Evolutionary conservation across 306 rosid genomes (phyloP).

Genomic region (Potentilla sterilis): DNA sequence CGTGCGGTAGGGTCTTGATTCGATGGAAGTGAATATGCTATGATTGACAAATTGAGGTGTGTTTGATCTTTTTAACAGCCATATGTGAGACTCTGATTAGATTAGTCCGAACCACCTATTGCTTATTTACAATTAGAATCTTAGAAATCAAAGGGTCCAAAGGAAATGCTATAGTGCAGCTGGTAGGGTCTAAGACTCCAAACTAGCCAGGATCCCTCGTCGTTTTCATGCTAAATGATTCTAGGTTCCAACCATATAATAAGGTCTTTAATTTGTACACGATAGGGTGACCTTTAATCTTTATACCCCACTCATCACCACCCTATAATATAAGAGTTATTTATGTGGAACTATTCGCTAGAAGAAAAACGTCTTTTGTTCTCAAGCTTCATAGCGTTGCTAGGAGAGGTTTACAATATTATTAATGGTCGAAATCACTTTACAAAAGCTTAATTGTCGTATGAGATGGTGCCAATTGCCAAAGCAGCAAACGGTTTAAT

Average conservation of each 20-base stretch:
- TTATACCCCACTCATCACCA: conserved; percentile 33
- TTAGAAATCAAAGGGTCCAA: conserved; percentile 15
- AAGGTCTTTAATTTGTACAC: not conserved
- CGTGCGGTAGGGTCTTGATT: conserved; percentile 13
- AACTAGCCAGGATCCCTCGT: conserved; percentile 6
- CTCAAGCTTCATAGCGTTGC: conserved; percentile 9
- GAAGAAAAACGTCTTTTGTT: conserved; percentile 1
- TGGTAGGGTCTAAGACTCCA: conserved; percentile 20
- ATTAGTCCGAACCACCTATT: not conserved
- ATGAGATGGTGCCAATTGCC: not conserved
- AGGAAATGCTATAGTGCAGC: conserved; percentile 17
- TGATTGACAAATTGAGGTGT: conserved; percentile 2
- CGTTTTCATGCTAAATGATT: conserved; percentile 29
- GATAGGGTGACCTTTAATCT: conserved; percentile 18
- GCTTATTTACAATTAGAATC: conserved; percentile 29
- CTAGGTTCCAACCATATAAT: conserved; percentile 11
- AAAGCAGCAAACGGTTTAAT: not conserved
- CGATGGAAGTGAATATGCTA: conserved; percentile 31
- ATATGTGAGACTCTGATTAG: conserved; percentile 14
- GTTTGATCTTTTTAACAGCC: not conserved
- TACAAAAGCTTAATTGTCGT: conserved; percentile 8
- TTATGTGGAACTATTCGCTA: conserved; percentile 20
- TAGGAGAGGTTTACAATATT: not conserved
- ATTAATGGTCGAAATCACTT: conserved; percentile 21
- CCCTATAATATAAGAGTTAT: conserved; percentile 22